Evolutionary conservation across 225 moss, liverwort and hornwort genomes (phyloP).

Genomic region (Pleurozium schreberi): DNA sequence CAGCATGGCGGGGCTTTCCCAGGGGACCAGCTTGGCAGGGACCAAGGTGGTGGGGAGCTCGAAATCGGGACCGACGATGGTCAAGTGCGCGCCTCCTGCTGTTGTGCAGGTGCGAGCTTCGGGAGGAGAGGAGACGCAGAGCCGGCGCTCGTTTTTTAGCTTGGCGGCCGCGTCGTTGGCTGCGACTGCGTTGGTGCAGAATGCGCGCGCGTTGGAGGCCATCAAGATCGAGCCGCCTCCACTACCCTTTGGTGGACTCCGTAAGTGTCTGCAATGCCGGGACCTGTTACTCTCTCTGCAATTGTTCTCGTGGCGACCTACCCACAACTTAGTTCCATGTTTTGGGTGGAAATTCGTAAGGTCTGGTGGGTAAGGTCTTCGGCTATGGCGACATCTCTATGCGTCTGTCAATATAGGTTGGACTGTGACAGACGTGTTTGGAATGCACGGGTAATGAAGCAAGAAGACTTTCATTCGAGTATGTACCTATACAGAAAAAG

Average conservation of each 20-base stretch:
- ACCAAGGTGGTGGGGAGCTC: slow-evolving; percentile 19
- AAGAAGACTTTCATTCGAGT: not conserved
- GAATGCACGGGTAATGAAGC: not conserved
- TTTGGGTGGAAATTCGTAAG: not conserved
- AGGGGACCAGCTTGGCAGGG: slow-evolving; percentile 10
- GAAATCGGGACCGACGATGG: not conserved
- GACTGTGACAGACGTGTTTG: no score
- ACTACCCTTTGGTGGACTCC: slow-evolving; percentile 54
- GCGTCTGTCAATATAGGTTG: not conserved
- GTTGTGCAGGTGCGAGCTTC: slow-evolving; percentile 37
- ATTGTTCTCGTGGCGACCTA: not conserved
- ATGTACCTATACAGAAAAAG: not conserved
- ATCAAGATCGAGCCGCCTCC: slow-evolving; percentile 45
- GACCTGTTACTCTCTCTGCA: not conserved
- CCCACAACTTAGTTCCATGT: not conserved
- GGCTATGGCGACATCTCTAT: not conserved
- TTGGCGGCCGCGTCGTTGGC: slow-evolving; percentile 47
- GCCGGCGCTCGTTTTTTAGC: slow-evolving; percentile 50
- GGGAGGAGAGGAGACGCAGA: slow-evolving; percentile 33
- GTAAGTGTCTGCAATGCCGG: slow-evolving; percentile 26
- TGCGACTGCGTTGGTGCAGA: slow-evolving; percentile 37
- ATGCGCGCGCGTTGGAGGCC: slow-evolving; percentile 23
- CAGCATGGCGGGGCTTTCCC: slow-evolving; percentile 33
- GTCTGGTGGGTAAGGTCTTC: not conserved
- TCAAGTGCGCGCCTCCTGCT: slow-evolving; percentile 14